Base-by-base conservation (phyloP, 768 basidiomycete genomes). In the Trametes maxima region DNA sequence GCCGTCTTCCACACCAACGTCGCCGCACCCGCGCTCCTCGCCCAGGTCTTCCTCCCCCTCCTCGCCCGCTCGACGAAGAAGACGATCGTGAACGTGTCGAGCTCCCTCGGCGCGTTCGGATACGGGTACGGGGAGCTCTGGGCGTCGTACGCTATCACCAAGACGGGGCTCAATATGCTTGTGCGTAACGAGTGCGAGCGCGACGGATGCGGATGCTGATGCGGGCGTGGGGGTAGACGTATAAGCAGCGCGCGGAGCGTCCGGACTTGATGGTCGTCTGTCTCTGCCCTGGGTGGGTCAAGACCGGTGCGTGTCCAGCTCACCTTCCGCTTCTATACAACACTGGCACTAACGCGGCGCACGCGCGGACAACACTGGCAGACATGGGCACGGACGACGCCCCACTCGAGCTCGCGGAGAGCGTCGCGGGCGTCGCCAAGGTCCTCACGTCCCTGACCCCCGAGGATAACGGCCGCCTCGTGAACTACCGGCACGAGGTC, bases 91-190 rank as follows among this genome's bases (percentile, higher is more conserved):
- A 78, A 78, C 60, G 64, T 77, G 19, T 69, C 72, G 3, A 69
- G 69, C 53, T 46, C 44, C 2, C 50, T 59, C 50, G 51, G 58
- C 0, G 43, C 49, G 14, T 51, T 59, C 37, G 70, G 69, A 0
- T 59, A 77, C 14, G 72, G 64, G 8, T 66, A 51, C 39, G 74
- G 74, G 3, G 62, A 59, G 1, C 61, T 62, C 42, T 60, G 62
- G 51, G 57, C 74, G 28, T 70, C 70, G 25, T 79, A 78, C 57
- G 68, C 70, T 10, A 73, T 77, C 52, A 73, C 67, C n/a, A 78
- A 78, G 65, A 67, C 70, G 2, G 76, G 72, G 7, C 60, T 77
- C 45, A 76, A 77, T 49, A 78, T 78, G 77, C 67, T 77, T 50
- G 77, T 77, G 60, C 24, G 73, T 53, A 16, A n/a, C n/a, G n/a